Conservation (phyloP, 306 rosid genomes). For the Nissolia schottii region DNA sequence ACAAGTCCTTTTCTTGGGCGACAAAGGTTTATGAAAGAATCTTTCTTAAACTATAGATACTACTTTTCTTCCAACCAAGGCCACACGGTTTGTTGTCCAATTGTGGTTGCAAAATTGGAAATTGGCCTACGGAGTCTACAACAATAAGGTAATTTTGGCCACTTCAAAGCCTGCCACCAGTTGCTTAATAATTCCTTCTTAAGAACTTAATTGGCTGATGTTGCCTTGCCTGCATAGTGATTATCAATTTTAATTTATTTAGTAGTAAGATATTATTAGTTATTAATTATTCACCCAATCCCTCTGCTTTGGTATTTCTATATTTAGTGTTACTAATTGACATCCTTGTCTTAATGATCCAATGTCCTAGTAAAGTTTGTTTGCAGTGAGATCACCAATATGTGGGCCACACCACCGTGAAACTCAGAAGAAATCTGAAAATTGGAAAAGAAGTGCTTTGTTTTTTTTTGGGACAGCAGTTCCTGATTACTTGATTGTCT, state of each 20-base stretch:
- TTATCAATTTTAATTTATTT: constrained; percentile 14
- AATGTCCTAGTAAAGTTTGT: constrained; percentile 26
- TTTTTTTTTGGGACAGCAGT: constrained; percentile 31
- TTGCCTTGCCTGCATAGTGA: constrained; percentile 22
- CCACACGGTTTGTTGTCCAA: constrained; percentile 37
- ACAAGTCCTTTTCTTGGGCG: neutral
- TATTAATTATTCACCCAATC: constrained; percentile 19
- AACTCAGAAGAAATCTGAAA: neutral
- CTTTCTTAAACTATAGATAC: constrained; percentile 32
- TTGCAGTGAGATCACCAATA: constrained; percentile 9
- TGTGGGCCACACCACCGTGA: constrained; percentile 27
- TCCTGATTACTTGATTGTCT: constrained; percentile 20
- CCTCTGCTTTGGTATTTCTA: constrained; percentile 16
- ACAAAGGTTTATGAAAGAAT: constrained; percentile 23
- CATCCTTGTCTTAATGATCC: constrained; percentile 19
- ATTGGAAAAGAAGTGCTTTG: constrained; percentile 22
- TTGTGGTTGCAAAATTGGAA: constrained; percentile 16
- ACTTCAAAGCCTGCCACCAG: neutral
- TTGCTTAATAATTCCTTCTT: constrained; percentile 1
- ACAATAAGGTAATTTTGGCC: constrained; percentile 3
- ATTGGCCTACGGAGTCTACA: constrained; percentile 31
- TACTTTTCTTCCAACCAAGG: constrained; percentile 16
- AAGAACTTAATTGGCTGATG: neutral
- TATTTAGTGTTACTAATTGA: constrained; percentile 14
- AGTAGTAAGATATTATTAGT: neutral